Conservation (phyloP, 331 rosid genomes). For the Malus hybrid region DNA sequence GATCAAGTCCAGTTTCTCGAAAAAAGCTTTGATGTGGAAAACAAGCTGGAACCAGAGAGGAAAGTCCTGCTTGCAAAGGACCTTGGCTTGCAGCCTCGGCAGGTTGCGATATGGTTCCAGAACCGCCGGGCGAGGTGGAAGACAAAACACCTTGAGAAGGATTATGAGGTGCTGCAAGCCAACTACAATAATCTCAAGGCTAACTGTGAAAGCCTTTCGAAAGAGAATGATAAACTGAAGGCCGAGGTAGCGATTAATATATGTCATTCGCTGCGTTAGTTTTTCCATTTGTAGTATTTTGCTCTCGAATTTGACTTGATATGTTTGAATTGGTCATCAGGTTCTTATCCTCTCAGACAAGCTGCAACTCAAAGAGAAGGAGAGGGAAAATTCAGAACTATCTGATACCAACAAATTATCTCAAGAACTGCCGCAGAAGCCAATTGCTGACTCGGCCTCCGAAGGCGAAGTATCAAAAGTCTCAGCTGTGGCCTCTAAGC, state of each 20-base stretch:
- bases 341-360: constrained; percentile 47
- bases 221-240: constrained; percentile 55
- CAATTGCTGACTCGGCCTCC: constrained; percentile 27
- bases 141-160: constrained; percentile 81
- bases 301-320: neutral
- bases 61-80: constrained; percentile 69
- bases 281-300: neutral
- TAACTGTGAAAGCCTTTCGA: constrained; percentile 48
- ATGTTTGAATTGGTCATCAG: constrained; percentile 22
- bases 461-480: constrained; percentile 60
- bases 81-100: constrained; percentile 84
- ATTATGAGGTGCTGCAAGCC: constrained; percentile 49
- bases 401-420: constrained; percentile 27
- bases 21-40: constrained; percentile 78
- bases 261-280: neutral
- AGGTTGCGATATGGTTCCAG: constrained; percentile 95
- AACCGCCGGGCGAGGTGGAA: constrained; percentile 92
- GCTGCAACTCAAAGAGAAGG: constrained; percentile 36
- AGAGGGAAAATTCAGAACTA: constrained; percentile 11
- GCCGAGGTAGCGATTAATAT: constrained; percentile 44
- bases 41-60: constrained; percentile 90
- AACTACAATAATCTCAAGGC: constrained; percentile 43
- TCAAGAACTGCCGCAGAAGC: constrained; percentile 21
- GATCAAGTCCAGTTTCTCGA: constrained; percentile 79
- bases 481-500: constrained; percentile 38